These are phyloP conservation scores for Gossypium australe DNA, from an alignment of 345 rosid species.

Conservation along the genomic window DNA sequence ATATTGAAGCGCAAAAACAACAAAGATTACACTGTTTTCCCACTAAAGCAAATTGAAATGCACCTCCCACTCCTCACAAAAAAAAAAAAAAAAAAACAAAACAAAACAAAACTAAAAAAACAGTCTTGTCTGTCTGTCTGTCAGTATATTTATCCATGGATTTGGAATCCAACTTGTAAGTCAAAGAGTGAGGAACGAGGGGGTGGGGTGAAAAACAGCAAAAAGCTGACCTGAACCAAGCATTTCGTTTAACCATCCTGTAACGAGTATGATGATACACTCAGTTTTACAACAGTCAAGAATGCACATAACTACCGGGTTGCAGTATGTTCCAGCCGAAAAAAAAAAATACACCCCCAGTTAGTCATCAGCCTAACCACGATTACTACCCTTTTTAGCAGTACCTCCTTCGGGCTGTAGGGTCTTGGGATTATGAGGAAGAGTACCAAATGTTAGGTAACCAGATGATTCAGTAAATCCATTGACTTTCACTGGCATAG, in stretches of 20 bases:
- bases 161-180: background rate
- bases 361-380: slow-evolving; percentile 9
- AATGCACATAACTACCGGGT: background rate
- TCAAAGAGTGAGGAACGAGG: too few species aligned
- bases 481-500: slow-evolving; percentile 64
- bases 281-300: slow-evolving; percentile 7
- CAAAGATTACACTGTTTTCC: background rate
- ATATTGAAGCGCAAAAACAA: background rate
- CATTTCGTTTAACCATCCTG: background rate
- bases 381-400: slow-evolving; percentile 16
- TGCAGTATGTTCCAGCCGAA: background rate
- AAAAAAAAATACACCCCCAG: background rate
- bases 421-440: slow-evolving; percentile 55
- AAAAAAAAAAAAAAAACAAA: too few species aligned
- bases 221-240: background rate
- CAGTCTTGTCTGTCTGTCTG: background rate
- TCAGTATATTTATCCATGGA: background rate
- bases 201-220: background rate
- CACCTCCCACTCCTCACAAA: background rate
- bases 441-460: slow-evolving; percentile 49
- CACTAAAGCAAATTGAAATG: background rate
- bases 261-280: background rate
- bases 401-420: slow-evolving; percentile 27
- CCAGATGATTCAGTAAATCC: slow-evolving; percentile 42
- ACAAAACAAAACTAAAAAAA: background rate